Conservation (phyloP, 805 yeast genomes). For the Grigorovia jiainica region DNA sequence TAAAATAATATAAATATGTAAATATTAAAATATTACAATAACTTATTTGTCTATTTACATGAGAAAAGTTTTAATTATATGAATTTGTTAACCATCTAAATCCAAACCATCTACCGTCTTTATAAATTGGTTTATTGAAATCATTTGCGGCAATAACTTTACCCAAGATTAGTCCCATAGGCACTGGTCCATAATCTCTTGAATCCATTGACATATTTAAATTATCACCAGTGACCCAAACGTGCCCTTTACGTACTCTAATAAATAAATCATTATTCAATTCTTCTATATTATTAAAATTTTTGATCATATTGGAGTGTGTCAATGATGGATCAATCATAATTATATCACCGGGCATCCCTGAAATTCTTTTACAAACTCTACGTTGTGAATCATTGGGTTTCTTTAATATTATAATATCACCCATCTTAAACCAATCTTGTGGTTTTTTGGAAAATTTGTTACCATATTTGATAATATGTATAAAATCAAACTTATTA, state of each 20-base stretch:
- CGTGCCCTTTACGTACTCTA: slow-evolving; percentile 85
- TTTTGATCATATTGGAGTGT: background rate
- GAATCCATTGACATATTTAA: slow-evolving; percentile 81
- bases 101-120: slow-evolving; percentile 34
- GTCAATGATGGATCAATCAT: slow-evolving; percentile 63
- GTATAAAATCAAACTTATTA: slow-evolving; percentile 66
- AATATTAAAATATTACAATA: too few species aligned
- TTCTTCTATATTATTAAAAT: slow-evolving; percentile 17
- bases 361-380: slow-evolving; percentile 88
- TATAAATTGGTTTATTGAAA: slow-evolving; percentile 39
- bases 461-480: slow-evolving; percentile 63
- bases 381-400: slow-evolving; percentile 82
- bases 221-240: slow-evolving; percentile 97
- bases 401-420: slow-evolving; percentile 75
- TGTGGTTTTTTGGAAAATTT: too few species aligned
- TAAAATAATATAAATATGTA: background rate
- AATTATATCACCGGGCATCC: slow-evolving; percentile 90
- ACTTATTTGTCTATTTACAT: background rate
- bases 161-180: slow-evolving; percentile 81
- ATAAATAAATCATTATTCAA: slow-evolving; percentile 41
- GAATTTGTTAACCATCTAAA: slow-evolving; percentile 45
- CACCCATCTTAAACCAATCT: slow-evolving; percentile 75
- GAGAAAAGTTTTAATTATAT: slow-evolving; percentile 29
- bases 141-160: slow-evolving; percentile 68
- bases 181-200: slow-evolving; percentile 79